A percentile compares a stretch with the other conserved stretches of the same genome.
Conservation (phyloP, 148 eudicot species). For the Spergularia bocconei region DNA sequence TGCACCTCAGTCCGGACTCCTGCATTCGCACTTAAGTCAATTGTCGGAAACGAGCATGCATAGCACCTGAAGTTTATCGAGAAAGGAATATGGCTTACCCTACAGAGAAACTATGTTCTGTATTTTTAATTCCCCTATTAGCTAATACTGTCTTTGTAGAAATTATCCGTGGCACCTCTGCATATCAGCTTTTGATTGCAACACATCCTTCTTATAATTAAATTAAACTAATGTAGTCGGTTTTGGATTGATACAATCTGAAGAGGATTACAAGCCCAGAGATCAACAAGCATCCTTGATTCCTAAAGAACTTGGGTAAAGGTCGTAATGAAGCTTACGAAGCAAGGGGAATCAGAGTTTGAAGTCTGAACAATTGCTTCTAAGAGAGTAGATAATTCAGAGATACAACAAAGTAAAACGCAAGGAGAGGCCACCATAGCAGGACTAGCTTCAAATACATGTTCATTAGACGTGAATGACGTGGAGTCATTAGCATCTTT, state of each 20-base stretch:
- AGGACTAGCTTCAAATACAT: constrained; percentile 20
- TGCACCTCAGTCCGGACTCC: constrained; percentile 52
- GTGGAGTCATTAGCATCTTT: no score
- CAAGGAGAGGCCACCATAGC: constrained; percentile 47
- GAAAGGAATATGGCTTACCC: constrained; percentile 82
- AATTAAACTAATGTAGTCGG: neutral
- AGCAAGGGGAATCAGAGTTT: constrained; percentile 20
- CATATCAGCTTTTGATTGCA: no score
- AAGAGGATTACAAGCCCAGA: constrained; percentile 89
- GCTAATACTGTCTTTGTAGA: no score
- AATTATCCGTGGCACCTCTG: no score
- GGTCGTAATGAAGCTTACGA: constrained; percentile 51
- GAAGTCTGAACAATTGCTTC: constrained; percentile 36
- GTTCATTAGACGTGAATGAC: constrained; percentile 39
- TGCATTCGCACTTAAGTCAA: constrained; percentile 97
- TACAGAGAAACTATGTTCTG: no score
- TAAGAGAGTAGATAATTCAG: constrained; percentile 61
- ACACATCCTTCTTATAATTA: no score
- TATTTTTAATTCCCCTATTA: no score
- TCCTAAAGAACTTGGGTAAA: constrained; percentile 53
- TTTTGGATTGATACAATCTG: constrained; percentile 3
- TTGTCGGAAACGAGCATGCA: constrained; percentile 92
- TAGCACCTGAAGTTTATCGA: constrained; percentile 87
- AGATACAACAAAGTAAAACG: constrained; percentile 57
- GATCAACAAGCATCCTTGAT: constrained; percentile 80